Conservation (phyloP, 257 asterid species). For the Capsicum chinense region DNA sequence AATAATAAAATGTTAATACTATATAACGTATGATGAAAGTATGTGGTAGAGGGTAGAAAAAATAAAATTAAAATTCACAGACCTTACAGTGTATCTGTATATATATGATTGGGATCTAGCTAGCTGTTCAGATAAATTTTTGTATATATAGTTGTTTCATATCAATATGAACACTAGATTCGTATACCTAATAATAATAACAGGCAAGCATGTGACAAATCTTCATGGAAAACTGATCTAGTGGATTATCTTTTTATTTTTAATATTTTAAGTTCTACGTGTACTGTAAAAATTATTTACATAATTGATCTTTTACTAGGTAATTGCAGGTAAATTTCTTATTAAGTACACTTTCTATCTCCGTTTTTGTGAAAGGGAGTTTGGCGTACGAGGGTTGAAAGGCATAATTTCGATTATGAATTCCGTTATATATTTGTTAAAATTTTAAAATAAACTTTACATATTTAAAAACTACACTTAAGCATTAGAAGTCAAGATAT, state of each 20-base stretch:
- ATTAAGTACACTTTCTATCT: background rate
- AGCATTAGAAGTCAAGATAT: background rate
- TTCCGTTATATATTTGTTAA: background rate
- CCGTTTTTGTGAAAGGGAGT: no score
- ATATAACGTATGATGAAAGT: background rate
- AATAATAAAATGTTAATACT: background rate
- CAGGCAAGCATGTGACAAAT: slow-evolving; percentile 30
- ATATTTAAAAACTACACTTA: background rate
- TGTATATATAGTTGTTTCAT: background rate
- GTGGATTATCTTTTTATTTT: background rate
- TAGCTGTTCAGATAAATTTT: background rate
- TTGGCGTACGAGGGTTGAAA: no score
- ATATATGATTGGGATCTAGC: background rate
- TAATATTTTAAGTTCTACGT: background rate
- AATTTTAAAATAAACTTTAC: background rate
- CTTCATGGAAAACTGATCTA: background rate
- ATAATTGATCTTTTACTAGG: background rate
- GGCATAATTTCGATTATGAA: background rate
- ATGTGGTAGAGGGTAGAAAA: background rate
- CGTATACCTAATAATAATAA: slow-evolving; percentile 1
- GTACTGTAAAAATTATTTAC: background rate
- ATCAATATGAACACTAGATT: slow-evolving; percentile 1
- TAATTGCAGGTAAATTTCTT: background rate
- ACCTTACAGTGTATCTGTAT: background rate
- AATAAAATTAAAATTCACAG: background rate